Evolutionary conservation across 306 rosid species (phyloP), one percentile per base, ranked within the genome.

Genomic region (Prunus armeniaca): DNA sequence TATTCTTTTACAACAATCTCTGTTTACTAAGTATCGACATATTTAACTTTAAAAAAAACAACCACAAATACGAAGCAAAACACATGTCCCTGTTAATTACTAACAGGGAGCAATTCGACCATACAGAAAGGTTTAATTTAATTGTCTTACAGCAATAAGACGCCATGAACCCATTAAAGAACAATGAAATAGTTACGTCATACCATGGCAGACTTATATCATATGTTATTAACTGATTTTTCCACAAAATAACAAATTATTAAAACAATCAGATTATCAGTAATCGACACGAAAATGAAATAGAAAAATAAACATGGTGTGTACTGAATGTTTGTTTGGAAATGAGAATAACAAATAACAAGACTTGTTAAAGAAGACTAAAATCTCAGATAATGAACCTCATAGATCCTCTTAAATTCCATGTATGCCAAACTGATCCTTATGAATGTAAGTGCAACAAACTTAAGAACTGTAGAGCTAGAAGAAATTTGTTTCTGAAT

Each of bases 401-500:
- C 94, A 61, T 89, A 90, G 78, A 94, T 91, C 74, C 97, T 85
- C 86, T 87, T 94, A 76, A 82, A 83, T 80, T 90, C 93, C 98
- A 91, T 91, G 87, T 91, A 94, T 65, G 87, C 84, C 82, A 89
- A 77, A 84, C 98, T 94, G 82, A 84, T 68, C 78, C 85, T 75
- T 77, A 91, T 76, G 84, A 91, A 91, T 78, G 94, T 71, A 64
- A 90, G 86, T 45, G 89, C 96, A 15, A 94, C 78, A 85, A 90
- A 88, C 89, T 89, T 90, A 69, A 90, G 91, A 30, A 73, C 74
- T 51, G 54, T 60, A 41, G 95, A 82, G 87, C 96, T 81, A 17
- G 89, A 69, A 50, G 91, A 86, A 80, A 94, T 87, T 84, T 94
- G 98, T 85, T 89, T 94, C 76, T 85, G 93, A 75, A 94, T 91